Percentiles rank a stretch among this genome's conserved stretches.
These are phyloP conservation scores for Anacardium occidentale DNA, from an alignment of 345 rosid species.

Conservation along the genomic window DNA sequence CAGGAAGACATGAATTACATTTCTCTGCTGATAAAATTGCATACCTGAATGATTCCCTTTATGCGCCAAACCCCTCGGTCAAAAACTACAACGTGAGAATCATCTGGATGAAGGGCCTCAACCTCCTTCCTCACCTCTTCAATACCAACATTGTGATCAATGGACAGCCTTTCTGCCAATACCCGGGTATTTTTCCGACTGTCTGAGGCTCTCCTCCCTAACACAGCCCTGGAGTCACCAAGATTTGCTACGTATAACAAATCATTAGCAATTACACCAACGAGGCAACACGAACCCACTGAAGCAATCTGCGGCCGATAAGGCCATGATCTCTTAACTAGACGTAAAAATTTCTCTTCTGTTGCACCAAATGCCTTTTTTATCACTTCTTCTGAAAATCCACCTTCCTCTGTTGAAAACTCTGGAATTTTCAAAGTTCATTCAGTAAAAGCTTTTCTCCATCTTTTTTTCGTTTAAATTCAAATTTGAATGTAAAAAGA, in stretches of 20 bases:
- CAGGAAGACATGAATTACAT: not conserved
- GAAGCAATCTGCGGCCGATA: slow-evolving; percentile 53
- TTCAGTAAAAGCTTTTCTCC: not conserved
- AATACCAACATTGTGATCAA: slow-evolving; percentile 58
- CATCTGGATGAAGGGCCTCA: slow-evolving; percentile 68
- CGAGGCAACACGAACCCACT: slow-evolving; percentile 68
- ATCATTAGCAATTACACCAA: slow-evolving; percentile 47
- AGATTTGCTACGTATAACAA: slow-evolving; percentile 60
- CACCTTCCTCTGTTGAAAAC: slow-evolving; percentile 47
- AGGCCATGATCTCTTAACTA: slow-evolving; percentile 47
- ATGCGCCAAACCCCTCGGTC: slow-evolving; percentile 68
- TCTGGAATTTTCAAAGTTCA: slow-evolving; percentile 28
- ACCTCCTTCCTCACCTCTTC: slow-evolving; percentile 78
- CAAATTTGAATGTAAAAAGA: no score
- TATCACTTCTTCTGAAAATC: slow-evolving; percentile 51
- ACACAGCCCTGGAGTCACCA: slow-evolving; percentile 68
- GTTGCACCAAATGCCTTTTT: slow-evolving; percentile 50
- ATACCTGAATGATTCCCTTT: slow-evolving; percentile 76
- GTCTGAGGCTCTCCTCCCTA: slow-evolving; percentile 42
- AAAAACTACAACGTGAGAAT: slow-evolving; percentile 49
- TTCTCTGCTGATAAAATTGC: not conserved
- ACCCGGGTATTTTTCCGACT: slow-evolving; percentile 21
- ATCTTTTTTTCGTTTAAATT: no score
- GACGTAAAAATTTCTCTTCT: slow-evolving; percentile 53
- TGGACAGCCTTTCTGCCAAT: slow-evolving; percentile 58